Evolutionary conservation across 768 basidiomycete species (phyloP), one percentile per base, ranked within the genome.

Genomic region (Hypholoma fasciculare): DNA sequence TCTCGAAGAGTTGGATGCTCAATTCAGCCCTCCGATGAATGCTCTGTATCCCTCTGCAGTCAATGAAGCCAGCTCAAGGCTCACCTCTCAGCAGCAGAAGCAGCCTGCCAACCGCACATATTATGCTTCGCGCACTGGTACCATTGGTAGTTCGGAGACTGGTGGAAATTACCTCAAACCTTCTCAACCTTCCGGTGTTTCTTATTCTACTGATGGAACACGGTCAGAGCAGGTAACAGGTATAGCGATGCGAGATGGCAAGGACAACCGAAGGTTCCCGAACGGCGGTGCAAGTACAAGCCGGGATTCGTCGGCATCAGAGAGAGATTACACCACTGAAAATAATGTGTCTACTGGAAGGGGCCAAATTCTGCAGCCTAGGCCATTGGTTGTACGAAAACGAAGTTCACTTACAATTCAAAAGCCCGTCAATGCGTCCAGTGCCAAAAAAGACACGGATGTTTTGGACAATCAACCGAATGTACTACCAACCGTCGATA

Each of bases 1-100:
- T 0, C 74, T 97, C 42, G 95, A 96, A 68, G 89, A 91, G 58
- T 76, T 96, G 6, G 89, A 93, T 70, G 82, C 84, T 2, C 65
- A 64, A 36, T 71, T 71, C 51, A 61, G n/a, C 14, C 63, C 40
- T 42, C 54, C 60, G n/a, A 40, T 60, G 1, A 63, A 65, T 49
- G 61, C 67, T 6, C 42, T 72, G 5, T 72, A 70, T 58, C 69
- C 66, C 16, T 61, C 65, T 7, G 57, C 58, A 37, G 61, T 69
- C 40, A 59, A 53, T 43, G 65, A 63, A 16, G 61, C 63, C 42
- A 61, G 56, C 20, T 27, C 50, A 17, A 63, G 51, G 17, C 54
- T 59, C 34, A 54, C 56, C 5, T 42, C 67, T n/a, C 54, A 57
- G 36, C 17, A 51, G 38, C 11, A 38, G 8, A 42, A 34, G 56